Evolutionary conservation across 2,329 filamentous ascomycete species (phyloP), one percentile per base, ranked within the genome.

Genomic region (Xylariaceae sp.): DNA sequence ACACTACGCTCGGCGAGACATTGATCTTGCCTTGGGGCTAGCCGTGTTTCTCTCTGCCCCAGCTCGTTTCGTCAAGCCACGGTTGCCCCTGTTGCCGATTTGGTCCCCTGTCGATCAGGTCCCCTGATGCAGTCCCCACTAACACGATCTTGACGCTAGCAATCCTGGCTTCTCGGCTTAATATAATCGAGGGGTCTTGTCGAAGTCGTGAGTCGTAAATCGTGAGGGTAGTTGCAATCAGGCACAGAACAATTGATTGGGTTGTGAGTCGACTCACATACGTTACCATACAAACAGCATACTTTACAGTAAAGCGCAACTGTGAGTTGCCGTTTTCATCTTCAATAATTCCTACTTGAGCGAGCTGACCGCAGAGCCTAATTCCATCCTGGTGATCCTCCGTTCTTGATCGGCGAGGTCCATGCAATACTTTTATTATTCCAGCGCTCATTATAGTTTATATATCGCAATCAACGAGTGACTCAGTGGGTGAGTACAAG

Each of bases 11-110:
- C 54, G 43, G 46, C 57, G 52, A 60, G 48, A 56, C 52, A 43
- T 52, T 60, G 53, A 44, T 56, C 57, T 45, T 48, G 53, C 49
- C 36, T n/a, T n/a, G n/a, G n/a, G n/a, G n/a, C n/a, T n/a, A n/a
- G n/a, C n/a, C n/a, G n/a, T n/a, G n/a, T n/a, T n/a, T n/a, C n/a
- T n/a, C n/a, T n/a, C 24, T 33, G 53, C 43, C 47, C 50, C 46
- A 43, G 52, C 41, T 53, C 39, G 47, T 53, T 47, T 55, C 36
- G 56, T 55, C 50, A 55, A n/a, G n/a, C n/a, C n/a, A n/a, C n/a
- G 40, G 51, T 8, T 28, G 24, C n/a, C 40, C 26, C 43, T 29
- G 56, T 50, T 60, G 57, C 57, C 57, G 53, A 57, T 44, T 7
- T 11, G 47, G 43, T 34, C 48, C 53, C 53, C 44, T 57, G 57